phyloP scores from a whole-genome alignment of 108 stramenopile species.

The Schizochytrium sp. region DNA sequence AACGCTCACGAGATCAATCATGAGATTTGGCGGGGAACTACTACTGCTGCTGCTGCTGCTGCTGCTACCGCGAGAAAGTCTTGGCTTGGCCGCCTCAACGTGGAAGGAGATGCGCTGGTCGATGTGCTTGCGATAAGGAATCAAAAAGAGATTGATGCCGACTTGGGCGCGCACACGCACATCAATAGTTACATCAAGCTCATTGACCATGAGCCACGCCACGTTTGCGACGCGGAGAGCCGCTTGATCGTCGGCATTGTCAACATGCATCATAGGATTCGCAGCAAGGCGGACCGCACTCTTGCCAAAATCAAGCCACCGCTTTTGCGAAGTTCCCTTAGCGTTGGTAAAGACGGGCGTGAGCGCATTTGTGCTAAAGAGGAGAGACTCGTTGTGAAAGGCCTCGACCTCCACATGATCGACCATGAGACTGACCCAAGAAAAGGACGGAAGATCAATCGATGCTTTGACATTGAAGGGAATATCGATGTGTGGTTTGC shows the following conservation, averaged over 20 bases:
- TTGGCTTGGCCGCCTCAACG: not conserved
- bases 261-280: not conserved
- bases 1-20: no score
- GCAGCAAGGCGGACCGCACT: not conserved
- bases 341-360: not conserved
- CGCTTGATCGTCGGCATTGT: not conserved
- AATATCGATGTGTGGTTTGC: not conserved
- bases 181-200: not conserved
- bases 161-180: not conserved
- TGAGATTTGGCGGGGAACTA: no score
- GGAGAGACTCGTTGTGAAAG: not conserved
- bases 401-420: not conserved
- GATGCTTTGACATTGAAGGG: not conserved
- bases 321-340: not conserved
- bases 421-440: not conserved
- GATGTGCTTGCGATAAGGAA: not conserved
- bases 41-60: not conserved
- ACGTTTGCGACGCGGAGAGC: not conserved
- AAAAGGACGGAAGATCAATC: not conserved
- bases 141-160: not conserved
- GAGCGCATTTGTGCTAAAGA: not conserved
- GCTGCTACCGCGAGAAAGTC: not conserved
- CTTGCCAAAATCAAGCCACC: not conserved
- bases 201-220: not conserved
- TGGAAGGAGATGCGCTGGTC: not conserved